Evolutionary conservation across 345 rosid species (phyloP).

Genomic region (Carallia brachiata): DNA sequence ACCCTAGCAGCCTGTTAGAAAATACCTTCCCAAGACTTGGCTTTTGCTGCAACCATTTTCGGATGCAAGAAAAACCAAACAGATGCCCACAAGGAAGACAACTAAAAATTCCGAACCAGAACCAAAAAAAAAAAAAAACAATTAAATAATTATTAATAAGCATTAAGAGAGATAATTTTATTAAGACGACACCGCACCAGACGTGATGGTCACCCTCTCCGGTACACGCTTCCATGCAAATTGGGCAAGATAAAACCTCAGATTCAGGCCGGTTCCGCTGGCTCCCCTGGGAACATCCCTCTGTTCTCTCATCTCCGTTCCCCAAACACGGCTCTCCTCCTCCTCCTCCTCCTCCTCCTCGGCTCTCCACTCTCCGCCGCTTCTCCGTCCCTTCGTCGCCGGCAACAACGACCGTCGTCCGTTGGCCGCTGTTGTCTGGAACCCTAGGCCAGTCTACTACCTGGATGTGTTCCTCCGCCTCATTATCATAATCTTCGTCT

Average conservation of each 20-base stretch:
- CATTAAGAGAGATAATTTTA: neutral
- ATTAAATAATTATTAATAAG: neutral
- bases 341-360: neutral
- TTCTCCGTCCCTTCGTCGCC: slow-evolving; percentile 30
- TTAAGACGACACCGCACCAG: slow-evolving; percentile 39
- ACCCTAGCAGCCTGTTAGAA: neutral
- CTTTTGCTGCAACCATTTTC: slow-evolving; percentile 62
- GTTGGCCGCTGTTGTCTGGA: slow-evolving; percentile 1
- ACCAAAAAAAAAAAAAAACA: neutral
- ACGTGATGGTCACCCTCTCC: slow-evolving; percentile 62
- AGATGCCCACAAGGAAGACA: slow-evolving; percentile 95
- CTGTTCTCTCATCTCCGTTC: slow-evolving; percentile 19
- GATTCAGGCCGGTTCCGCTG: slow-evolving; percentile 47
- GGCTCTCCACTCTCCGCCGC: slow-evolving; percentile 28
- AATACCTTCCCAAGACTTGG: slow-evolving; percentile 59
- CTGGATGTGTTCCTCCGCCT: slow-evolving; percentile 21
- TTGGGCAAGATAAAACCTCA: slow-evolving; percentile 71
- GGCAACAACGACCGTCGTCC: neutral
- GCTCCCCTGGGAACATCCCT: slow-evolving; percentile 39
- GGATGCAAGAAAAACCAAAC: slow-evolving; percentile 78
- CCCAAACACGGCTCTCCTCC: slow-evolving; percentile 22
- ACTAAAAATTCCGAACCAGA: slow-evolving; percentile 27
- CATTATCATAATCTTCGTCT: slow-evolving; percentile 23
- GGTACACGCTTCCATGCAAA: slow-evolving; percentile 85
- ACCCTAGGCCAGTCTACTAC: slow-evolving; percentile 30